A percentile compares a stretch with the other conserved stretches of the same genome.
phyloP scores from a whole-genome alignment of 1,284 basidiomycete genomes.

The Xerocomus nothofagi region DNA sequence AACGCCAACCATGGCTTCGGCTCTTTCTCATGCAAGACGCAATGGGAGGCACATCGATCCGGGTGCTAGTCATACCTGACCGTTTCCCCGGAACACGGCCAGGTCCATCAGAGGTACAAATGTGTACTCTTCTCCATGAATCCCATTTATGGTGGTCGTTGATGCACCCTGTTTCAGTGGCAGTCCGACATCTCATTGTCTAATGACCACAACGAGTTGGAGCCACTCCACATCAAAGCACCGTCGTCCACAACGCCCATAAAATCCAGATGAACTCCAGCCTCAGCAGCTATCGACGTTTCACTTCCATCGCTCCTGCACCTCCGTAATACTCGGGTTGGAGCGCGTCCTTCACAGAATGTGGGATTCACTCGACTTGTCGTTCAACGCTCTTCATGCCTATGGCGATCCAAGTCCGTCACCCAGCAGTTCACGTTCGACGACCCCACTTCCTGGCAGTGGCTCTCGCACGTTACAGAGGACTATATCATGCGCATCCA shows the following conservation, averaged over 20 bases:
- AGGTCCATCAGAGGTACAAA: too few relatives aligned
- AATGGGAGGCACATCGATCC: too few relatives aligned
- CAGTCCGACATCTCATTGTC: not conserved
- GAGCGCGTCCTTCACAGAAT: not conserved
- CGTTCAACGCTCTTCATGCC: not conserved
- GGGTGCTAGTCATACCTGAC: too few relatives aligned
- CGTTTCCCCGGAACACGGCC: too few relatives aligned
- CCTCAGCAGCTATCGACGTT: not conserved
- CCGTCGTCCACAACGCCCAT: slow-evolving; percentile 9
- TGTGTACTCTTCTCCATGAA: too few relatives aligned
- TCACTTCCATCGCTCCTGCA: not conserved
- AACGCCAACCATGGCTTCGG: too few relatives aligned
- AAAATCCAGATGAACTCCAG: slow-evolving; percentile 1
- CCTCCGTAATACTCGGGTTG: not conserved
- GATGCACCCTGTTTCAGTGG: not conserved
- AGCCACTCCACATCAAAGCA: slow-evolving; percentile 5
- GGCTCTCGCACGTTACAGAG: slow-evolving; percentile 15
- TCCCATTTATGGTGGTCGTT: not conserved
- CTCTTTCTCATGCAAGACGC: too few relatives aligned
- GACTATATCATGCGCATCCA: slow-evolving; percentile 19
- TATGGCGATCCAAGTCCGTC: not conserved
- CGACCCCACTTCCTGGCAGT: slow-evolving; percentile 14
- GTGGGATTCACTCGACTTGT: not conserved
- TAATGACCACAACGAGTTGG: not conserved
- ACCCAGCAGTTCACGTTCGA: not conserved